Base-by-base conservation (phyloP, 352 stramenopile species). In the Blastocystis hominis region DNA sequence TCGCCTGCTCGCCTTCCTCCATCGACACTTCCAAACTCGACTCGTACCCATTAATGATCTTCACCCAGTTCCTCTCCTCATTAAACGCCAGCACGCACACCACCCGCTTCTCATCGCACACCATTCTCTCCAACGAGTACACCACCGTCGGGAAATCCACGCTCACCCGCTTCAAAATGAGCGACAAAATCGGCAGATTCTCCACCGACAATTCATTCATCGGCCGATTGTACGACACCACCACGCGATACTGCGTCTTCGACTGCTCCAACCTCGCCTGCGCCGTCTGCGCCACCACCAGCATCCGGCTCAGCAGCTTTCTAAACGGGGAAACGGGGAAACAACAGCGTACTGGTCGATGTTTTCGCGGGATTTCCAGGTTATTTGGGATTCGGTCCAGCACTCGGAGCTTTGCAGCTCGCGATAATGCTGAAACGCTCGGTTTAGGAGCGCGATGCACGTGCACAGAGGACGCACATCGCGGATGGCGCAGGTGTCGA, bases 21-120 rank as follows among this genome's bases (percentile, higher is more conserved):
- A 47, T 50, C 34, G 50, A 54, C 34, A 68, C 72, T 15, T 84
- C 72, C 40, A 84, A 44, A 44, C 42, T 84, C 20, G 72, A 84
- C 38, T 84, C 72, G 46, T 84, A 84, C 20, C 53, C 54, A 46
- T 84, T 84, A 40, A 84, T 84, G 30, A 84, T 84, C 36, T 84
- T 84, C 34, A 84, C 72, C 72, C 72, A 84, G 56, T 84, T 84
- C 34, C 54, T 40, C 9, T 84, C 72, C 56, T 84, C 72, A 44
- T 53, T 84, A 34, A 84, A 84, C 3, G 68, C 34, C 1, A 84
- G 50, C 20, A 84, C 72, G 40, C 72, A 84, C 6, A 69, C 54
- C 2, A 84, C 72, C 17, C 46, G n/a, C 20, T 84, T 44, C 30
- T 84, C 72, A 24, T 84, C 38, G 56, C 72, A 64, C 34, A 84